These are phyloP conservation scores for Puccinia polysora DNA, from an alignment of 1,284 basidiomycete genomes.

Conservation along the genomic window DNA sequence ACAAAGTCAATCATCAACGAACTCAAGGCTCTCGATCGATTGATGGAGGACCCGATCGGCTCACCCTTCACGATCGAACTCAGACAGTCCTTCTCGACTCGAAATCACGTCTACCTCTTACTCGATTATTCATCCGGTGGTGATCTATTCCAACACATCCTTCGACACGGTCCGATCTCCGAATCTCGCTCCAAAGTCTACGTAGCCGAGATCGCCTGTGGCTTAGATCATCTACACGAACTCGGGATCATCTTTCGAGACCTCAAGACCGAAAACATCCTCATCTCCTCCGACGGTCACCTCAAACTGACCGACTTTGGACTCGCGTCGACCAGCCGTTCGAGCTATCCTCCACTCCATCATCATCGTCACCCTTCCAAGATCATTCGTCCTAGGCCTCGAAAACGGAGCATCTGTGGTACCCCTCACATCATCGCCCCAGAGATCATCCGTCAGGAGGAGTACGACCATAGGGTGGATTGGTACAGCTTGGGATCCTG, in stretches of 20 bases:
- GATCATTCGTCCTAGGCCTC: too few species aligned
- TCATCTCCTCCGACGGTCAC: constrained; percentile 10
- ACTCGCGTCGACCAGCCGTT: background rate
- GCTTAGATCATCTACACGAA: constrained; percentile 7
- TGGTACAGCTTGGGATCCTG: constrained; percentile 47
- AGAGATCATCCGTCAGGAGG: constrained; percentile 46
- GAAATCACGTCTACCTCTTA: constrained; percentile 48
- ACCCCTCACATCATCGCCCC: constrained; percentile 50
- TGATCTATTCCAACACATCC: constrained; percentile 47
- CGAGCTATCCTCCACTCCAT: too few species aligned
- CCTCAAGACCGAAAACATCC: constrained; percentile 39
- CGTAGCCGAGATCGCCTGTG: constrained; percentile 18
- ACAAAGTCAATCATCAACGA: too few species aligned
- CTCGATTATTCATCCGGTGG: constrained; percentile 50
- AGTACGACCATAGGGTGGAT: constrained; percentile 49
- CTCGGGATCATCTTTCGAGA: constrained; percentile 25
- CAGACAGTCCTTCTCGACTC: too few species aligned
- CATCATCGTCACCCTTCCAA: too few species aligned
- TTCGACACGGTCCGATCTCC: constrained; percentile 45
- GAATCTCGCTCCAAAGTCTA: constrained; percentile 40
- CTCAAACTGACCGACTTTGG: constrained; percentile 36
- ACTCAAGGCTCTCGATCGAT: too few species aligned
- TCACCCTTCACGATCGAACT: too few species aligned
- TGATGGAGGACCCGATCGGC: too few species aligned
- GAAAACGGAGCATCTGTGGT: constrained; percentile 47